phyloP scores from a whole-genome alignment of 441 rosid species.

The Aleurites moluccanus region DNA sequence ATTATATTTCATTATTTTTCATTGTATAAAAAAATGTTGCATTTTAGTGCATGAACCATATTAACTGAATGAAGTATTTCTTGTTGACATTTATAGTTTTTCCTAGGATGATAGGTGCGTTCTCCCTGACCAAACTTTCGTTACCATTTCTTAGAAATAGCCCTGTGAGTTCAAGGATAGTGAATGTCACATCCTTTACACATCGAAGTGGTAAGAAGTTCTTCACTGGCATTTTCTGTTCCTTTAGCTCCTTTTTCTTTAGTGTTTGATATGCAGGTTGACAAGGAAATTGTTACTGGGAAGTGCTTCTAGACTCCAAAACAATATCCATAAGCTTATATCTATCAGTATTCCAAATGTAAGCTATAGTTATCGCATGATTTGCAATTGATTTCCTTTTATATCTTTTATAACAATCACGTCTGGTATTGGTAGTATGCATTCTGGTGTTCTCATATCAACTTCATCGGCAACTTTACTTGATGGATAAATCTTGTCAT shows the following conservation, averaged over 20 bases:
- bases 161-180: slow-evolving; percentile 72
- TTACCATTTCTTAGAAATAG: slow-evolving; percentile 78
- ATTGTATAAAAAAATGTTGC: background rate
- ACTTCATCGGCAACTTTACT: slow-evolving; percentile 59
- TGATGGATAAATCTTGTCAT: slow-evolving; percentile 45
- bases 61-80: background rate
- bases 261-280: slow-evolving; percentile 50
- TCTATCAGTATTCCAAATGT: slow-evolving; percentile 85
- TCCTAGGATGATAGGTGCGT: slow-evolving; percentile 80
- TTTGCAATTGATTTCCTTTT: slow-evolving; percentile 10
- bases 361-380: slow-evolving; percentile 27
- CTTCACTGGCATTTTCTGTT: slow-evolving; percentile 2
- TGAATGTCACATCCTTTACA: slow-evolving; percentile 88
- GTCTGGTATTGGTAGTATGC: slow-evolving; percentile 52
- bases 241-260: slow-evolving; percentile 25
- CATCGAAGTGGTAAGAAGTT: slow-evolving; percentile 61
- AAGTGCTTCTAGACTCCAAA: slow-evolving; percentile 44
- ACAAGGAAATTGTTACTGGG: slow-evolving; percentile 62
- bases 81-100: slow-evolving; percentile 20
- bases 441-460: slow-evolving; percentile 73
- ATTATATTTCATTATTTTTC: background rate
- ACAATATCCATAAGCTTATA: slow-evolving; percentile 58
- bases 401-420: slow-evolving; percentile 24
- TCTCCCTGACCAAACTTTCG: slow-evolving; percentile 63
- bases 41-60: background rate